A percentile compares a stretch with the other conserved stretches of the same genome.
phyloP scores from a whole-genome alignment of 768 basidiomycete genomes.

The Termitomyces sp. region DNA sequence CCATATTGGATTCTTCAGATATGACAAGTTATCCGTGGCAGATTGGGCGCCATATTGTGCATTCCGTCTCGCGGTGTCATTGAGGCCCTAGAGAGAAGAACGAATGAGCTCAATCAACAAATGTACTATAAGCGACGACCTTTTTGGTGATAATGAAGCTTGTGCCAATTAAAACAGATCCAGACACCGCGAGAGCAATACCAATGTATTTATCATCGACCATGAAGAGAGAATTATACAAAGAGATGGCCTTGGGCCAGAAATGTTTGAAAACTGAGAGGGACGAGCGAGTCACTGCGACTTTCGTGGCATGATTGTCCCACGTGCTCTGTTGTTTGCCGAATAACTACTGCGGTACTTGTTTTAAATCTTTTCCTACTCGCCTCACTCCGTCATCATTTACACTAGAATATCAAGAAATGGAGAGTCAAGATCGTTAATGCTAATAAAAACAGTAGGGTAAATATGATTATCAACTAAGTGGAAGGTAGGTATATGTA shows the following conservation, averaged over 20 bases:
- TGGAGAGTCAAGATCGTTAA: background rate
- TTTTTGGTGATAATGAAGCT: constrained; percentile 99
- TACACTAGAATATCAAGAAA: background rate
- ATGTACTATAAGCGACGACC: constrained; percentile 33
- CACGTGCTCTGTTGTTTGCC: constrained; percentile 15
- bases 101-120: background rate
- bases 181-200: constrained; percentile 78
- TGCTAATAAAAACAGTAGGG: background rate
- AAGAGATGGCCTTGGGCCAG: constrained; percentile 14
- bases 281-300: background rate
- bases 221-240: constrained; percentile 31
- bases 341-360: background rate
- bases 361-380: background rate
- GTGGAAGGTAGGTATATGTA: constrained; percentile 1
- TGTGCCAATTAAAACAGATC: constrained; percentile 85
- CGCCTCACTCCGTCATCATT: background rate
- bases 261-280: background rate
- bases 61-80: constrained; percentile 66
- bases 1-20: constrained; percentile 91
- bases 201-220: constrained; percentile 96
- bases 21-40: constrained; percentile 80
- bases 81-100: constrained; percentile 64
- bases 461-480: background rate
- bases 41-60: constrained; percentile 39
- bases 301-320: constrained; percentile 16